Evolutionary conservation across 768 basidiomycete species (phyloP), one percentile per base, ranked within the genome.

Genomic region (Phanerochaete sordida): DNA sequence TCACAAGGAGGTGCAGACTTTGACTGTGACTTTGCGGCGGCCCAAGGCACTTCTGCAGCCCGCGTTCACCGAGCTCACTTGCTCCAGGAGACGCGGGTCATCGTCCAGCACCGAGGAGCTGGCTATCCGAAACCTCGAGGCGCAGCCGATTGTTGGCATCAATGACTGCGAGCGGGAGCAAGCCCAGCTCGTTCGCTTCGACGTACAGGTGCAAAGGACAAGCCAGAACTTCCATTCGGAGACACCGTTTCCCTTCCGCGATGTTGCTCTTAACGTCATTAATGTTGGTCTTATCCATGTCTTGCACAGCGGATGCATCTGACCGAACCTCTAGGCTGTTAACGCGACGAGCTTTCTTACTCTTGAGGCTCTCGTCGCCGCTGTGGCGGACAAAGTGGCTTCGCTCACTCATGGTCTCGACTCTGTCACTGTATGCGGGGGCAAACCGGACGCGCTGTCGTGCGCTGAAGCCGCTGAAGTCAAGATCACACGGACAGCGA

Each of bases 361-460:
- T 0, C 73, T 93, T 44, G 91, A 93, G 69, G 82, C 88, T 1
- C 73, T 93, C n/a, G 79, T 82, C 3, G 83, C 87, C 6, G 74
- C 73, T 19, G 76, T 86, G 21, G 82, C 88, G 0, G 69, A 74
- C 12, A 74, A 78, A 43, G 73, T 81, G 1, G 75, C 90, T 16
- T 51, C 66, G 12, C 59, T 70, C 23, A 61, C 66, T 57, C 65
- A 66, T 11, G 56, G 64, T 12, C 50, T 64, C 0, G 66, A 69
- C 35, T 49, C 58, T 2, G 76, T 88, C 11, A 80, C 78, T 0
- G 77, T 93, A 26, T 77, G 79, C n/a, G 77, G 84, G 8, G 81
- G 84, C 7, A 95, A 95, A 69, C 88, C 90, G 12, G 81, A 79
- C 31, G 91, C 91, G 0, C 70, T 94, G 7, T 78, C 83, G 47